Evolutionary conservation across 169 alveolate genomes (phyloP).

Genomic region (Plasmodium falciparum): DNA sequence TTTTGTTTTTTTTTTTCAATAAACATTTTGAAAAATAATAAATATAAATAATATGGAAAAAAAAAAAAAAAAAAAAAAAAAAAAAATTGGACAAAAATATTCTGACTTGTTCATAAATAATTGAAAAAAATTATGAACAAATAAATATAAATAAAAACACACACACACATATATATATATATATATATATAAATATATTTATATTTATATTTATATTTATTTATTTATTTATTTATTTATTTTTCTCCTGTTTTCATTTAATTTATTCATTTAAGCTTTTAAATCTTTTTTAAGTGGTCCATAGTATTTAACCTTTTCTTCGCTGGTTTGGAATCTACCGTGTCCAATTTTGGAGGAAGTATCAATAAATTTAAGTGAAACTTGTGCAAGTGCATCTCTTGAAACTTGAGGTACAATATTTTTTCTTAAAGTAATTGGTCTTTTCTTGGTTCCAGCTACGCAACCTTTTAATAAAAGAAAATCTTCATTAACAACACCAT

Average conservation of each 20-base stretch:
- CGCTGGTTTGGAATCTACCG: slow-evolving; percentile 99
- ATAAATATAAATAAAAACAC: background rate
- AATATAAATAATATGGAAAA: background rate
- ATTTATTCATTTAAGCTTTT: slow-evolving; percentile 29
- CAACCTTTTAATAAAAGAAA: slow-evolving; percentile 99
- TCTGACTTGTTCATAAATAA: slow-evolving; percentile 18
- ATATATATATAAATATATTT: background rate
- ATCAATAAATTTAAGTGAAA: slow-evolving; percentile 99
- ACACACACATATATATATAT: background rate
- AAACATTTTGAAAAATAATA: slow-evolving; percentile 3
- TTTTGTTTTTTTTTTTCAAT: background rate
- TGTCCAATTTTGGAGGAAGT: slow-evolving; percentile 99
- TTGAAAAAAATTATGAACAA: slow-evolving; percentile 4
- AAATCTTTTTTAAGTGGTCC: slow-evolving; percentile 94
- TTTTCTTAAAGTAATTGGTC: slow-evolving; percentile 97
- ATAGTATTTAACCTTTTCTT: slow-evolving; percentile 98
- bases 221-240: background rate
- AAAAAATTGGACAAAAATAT: slow-evolving; percentile 9
- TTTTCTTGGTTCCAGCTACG: slow-evolving; percentile 98
- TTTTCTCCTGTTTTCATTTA: background rate
- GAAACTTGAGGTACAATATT: slow-evolving; percentile 95
- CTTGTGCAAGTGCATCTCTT: slow-evolving; percentile 95
- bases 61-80: slow-evolving; percentile 11
- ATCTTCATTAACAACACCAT: slow-evolving; percentile 99
- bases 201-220: background rate